Evolutionary conservation across 192 early-diverging fungal genomes (phyloP).

Genomic region (Coemansia aciculifera): DNA sequence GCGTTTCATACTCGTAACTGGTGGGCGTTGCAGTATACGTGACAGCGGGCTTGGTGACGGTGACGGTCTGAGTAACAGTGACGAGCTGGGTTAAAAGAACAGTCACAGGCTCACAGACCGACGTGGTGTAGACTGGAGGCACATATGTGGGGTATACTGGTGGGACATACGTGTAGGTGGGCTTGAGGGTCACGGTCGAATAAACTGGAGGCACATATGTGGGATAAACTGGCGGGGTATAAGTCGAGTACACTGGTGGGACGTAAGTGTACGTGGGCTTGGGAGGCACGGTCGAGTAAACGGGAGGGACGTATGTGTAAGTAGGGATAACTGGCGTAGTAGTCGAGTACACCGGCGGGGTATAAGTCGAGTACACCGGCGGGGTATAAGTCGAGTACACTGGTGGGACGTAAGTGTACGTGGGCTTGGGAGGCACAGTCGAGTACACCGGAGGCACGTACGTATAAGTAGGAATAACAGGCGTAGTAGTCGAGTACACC

Average conservation of each 20-base stretch:
- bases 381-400: background rate
- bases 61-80: conserved; percentile 20
- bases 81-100: conserved; percentile 16
- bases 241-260: background rate
- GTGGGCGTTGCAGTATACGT: conserved; percentile 13
- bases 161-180: background rate
- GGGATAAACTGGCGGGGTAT: background rate
- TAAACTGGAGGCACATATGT: background rate
- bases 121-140: conserved; percentile 23
- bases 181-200: too few species aligned
- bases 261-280: background rate
- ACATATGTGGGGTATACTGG: conserved; percentile 12
- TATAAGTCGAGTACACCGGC: background rate
- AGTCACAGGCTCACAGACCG: conserved; percentile 19
- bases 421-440: background rate
- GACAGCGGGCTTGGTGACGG: conserved; percentile 13
- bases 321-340: background rate
- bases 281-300: too few species aligned
- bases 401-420: background rate
- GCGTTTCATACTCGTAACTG: conserved; percentile 22
- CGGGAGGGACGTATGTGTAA: too few species aligned
- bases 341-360: background rate
- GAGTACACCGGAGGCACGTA: conserved; percentile 1
- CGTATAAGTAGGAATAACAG: background rate
- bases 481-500: background rate